A percentile compares a stretch with the other conserved stretches of the same genome.
These are phyloP conservation scores for Pogostemon cablin DNA, from an alignment of 257 asterid species.

Conservation along the genomic window DNA sequence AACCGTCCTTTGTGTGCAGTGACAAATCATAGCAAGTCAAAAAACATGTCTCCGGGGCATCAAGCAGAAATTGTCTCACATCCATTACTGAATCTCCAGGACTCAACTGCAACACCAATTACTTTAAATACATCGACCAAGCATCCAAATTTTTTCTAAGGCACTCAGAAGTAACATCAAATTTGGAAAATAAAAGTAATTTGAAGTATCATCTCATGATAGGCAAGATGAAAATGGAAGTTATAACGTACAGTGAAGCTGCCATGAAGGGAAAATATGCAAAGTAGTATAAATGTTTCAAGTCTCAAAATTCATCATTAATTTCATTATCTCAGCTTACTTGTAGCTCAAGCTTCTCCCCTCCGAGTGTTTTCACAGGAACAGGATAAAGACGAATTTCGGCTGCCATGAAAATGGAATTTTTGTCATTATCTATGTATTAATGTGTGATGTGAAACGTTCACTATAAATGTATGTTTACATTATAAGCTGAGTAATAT, in stretches of 20 bases:
- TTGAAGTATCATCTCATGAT: slow-evolving; percentile 6
- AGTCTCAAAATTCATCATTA: slow-evolving; percentile 5
- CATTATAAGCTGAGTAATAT: not conserved
- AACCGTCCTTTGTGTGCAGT: slow-evolving; percentile 72
- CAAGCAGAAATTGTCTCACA: slow-evolving; percentile 90
- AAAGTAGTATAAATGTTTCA: slow-evolving; percentile 6
- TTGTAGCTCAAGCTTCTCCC: slow-evolving; percentile 80
- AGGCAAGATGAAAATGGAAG: not conserved
- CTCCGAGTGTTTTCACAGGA: slow-evolving; percentile 70
- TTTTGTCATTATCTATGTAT: not conserved
- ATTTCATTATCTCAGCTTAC: slow-evolving; percentile 40
- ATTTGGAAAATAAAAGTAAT: slow-evolving; percentile 12
- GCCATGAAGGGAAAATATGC: slow-evolving; percentile 3
- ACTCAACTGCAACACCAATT: slow-evolving; percentile 65
- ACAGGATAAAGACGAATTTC: slow-evolving; percentile 77
- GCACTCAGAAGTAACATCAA: not conserved
- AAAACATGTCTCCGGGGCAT: slow-evolving; percentile 85
- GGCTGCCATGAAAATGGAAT: slow-evolving; percentile 44
- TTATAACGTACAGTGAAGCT: not conserved
- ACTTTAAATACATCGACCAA: slow-evolving; percentile 24
- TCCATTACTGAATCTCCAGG: slow-evolving; percentile 96
- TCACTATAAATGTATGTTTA: not conserved
- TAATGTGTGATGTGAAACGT: not conserved
- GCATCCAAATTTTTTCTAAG: slow-evolving; percentile 5
- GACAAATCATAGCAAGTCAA: slow-evolving; percentile 84